Evolutionary conservation across 805 yeast species (phyloP).

Genomic region (Yamadazyma olivae): DNA sequence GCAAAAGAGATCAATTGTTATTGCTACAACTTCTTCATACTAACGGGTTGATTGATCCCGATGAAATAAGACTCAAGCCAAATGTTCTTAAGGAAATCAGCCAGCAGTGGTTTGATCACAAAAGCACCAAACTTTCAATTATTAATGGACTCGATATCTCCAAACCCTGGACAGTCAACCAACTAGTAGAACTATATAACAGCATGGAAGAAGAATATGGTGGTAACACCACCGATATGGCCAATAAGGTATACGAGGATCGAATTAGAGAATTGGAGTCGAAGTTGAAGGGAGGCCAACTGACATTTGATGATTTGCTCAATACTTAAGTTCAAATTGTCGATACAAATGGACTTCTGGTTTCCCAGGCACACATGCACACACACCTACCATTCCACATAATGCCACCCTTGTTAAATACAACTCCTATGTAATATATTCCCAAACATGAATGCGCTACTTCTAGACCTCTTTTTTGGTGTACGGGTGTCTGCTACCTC

Average conservation of each 20-base stretch:
- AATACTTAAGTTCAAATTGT: too few relatives aligned
- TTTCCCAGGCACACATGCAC: too few relatives aligned
- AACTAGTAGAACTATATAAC: conserved; percentile 22
- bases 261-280: conserved; percentile 31
- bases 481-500: too few relatives aligned
- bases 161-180: conserved; percentile 15
- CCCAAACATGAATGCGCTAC: too few relatives aligned
- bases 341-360: too few relatives aligned
- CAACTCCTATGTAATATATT: too few relatives aligned
- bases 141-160: conserved; percentile 14
- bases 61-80: conserved; percentile 8
- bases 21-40: conserved; percentile 37
- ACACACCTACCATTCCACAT: too few relatives aligned
- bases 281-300: conserved; percentile 21
- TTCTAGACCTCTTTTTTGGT: too few relatives aligned
- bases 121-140: conserved; percentile 21
- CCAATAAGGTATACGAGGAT: conserved; percentile 30
- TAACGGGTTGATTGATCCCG: conserved; percentile 26
- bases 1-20: conserved; percentile 29
- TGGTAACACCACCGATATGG: conserved; percentile 35
- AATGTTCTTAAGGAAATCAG: conserved; percentile 19
- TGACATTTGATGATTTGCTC: conserved; percentile 17
- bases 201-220: conserved; percentile 22
- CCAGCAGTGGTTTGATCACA: conserved; percentile 28
- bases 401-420: too few relatives aligned